phyloP scores from a whole-genome alignment of 177 flowering plant genomes.

The Telopea speciosissima region DNA sequence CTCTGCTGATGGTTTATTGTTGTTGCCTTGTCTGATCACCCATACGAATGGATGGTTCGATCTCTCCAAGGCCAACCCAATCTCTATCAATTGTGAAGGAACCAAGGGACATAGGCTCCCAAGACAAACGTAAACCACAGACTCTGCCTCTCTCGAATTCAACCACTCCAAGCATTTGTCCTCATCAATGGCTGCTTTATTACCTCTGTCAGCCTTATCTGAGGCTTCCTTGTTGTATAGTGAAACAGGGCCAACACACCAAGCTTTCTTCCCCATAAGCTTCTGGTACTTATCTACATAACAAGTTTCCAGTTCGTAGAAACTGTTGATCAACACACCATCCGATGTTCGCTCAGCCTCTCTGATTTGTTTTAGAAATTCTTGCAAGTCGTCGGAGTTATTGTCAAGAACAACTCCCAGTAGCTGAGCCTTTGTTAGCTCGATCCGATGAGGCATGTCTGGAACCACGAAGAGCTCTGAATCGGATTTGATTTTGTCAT shows the following conservation, averaged over 20 bases:
- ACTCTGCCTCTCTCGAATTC: conserved; percentile 2
- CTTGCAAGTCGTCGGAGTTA: background rate
- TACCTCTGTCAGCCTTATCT: conserved; percentile 21
- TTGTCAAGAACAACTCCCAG: background rate
- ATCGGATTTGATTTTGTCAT: conserved; percentile 7
- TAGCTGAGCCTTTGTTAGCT: conserved; percentile 12
- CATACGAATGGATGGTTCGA: conserved; percentile 23
- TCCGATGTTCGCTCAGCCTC: conserved; percentile 16
- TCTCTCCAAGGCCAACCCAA: conserved; percentile 23
- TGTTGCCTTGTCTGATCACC: conserved; percentile 14
- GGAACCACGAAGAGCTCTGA: conserved; percentile 19
- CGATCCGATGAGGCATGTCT: conserved; percentile 18
- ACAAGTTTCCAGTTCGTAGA: conserved; percentile 28
- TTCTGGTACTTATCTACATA: conserved; percentile 21
- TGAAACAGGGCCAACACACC: conserved; percentile 33
- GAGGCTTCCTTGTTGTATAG: conserved; percentile 6
- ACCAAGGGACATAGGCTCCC: conserved; percentile 20
- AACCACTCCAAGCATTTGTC: conserved; percentile 22
- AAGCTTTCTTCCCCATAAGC: conserved; percentile 14
- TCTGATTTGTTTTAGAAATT: background rate
- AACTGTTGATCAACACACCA: conserved; percentile 31
- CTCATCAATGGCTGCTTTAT: conserved; percentile 5
- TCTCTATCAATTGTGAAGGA: conserved; percentile 17
- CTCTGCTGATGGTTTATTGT: background rate
- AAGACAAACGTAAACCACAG: conserved; percentile 25